A percentile compares a stretch with the other conserved stretches of the same genome.
Evolutionary conservation across 768 basidiomycete genomes (phyloP).

Genomic region (Gloeopeniophorella convolvens): DNA sequence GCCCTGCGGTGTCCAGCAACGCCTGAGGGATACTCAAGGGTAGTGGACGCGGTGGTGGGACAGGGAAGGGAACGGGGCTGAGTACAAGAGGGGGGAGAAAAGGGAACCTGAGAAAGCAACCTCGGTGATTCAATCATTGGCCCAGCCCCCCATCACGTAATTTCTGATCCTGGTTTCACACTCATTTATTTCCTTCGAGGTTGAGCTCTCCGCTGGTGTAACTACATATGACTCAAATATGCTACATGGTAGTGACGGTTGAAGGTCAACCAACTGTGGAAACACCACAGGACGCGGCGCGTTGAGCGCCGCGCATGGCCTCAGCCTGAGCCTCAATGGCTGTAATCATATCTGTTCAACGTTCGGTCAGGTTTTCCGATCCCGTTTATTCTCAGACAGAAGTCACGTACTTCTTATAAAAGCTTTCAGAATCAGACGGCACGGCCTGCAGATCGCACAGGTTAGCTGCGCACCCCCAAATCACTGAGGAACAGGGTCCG

Average conservation of each 20-base stretch:
- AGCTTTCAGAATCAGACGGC: constrained; percentile 74
- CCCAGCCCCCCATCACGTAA: no score
- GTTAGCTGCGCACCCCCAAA: constrained; percentile 3
- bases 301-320: no score
- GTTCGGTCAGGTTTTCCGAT: background rate
- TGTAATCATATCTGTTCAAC: constrained; percentile 14
- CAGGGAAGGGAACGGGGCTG: background rate
- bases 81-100: no score
- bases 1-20: background rate
- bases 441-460: constrained; percentile 35
- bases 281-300: no score
- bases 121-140: no score
- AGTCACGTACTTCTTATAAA: constrained; percentile 68
- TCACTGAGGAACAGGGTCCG: constrained; percentile 18
- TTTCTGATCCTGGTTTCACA: no score
- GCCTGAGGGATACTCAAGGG: background rate
- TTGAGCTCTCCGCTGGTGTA: no score
- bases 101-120: no score
- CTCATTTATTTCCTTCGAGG: no score
- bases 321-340: constrained; percentile 13
- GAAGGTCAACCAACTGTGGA: no score
- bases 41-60: background rate
- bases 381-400: background rate
- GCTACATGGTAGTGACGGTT: no score
- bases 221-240: no score